These are phyloP conservation scores for Excoecaria cochinchinensis DNA, from an alignment of 345 rosid genomes.

Conservation along the genomic window DNA sequence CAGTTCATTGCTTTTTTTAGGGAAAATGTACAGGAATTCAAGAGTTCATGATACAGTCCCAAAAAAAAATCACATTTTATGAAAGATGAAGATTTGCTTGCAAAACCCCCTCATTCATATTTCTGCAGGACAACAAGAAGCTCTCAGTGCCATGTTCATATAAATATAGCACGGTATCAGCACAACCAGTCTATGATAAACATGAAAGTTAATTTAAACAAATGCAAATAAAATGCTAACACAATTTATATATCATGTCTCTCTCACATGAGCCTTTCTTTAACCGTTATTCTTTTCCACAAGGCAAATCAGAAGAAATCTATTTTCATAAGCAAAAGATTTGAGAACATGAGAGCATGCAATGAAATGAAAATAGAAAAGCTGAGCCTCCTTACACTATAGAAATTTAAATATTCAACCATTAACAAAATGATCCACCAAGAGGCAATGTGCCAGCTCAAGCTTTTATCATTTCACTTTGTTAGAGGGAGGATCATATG, in stretches of 20 bases:
- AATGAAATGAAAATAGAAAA: not conserved
- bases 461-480: not conserved
- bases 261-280: not conserved
- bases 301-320: not conserved
- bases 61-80: not conserved
- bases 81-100: not conserved
- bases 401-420: not conserved
- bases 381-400: too few species aligned
- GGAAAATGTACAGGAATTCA: not conserved
- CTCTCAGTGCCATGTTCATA: not conserved
- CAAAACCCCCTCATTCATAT: not conserved
- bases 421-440: not conserved
- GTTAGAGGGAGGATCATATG: not conserved
- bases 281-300: not conserved
- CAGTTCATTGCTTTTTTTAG: not conserved
- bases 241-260: not conserved
- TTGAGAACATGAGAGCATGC: not conserved
- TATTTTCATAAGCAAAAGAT: not conserved
- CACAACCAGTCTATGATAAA: not conserved
- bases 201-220: not conserved
- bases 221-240: not conserved
- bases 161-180: not conserved
- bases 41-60: not conserved
- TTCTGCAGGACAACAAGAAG: not conserved
- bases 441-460: not conserved